These are phyloP conservation scores for Kalmusia sp. DNA, from an alignment of 2,329 filamentous ascomycete genomes.

Conservation along the genomic window DNA sequence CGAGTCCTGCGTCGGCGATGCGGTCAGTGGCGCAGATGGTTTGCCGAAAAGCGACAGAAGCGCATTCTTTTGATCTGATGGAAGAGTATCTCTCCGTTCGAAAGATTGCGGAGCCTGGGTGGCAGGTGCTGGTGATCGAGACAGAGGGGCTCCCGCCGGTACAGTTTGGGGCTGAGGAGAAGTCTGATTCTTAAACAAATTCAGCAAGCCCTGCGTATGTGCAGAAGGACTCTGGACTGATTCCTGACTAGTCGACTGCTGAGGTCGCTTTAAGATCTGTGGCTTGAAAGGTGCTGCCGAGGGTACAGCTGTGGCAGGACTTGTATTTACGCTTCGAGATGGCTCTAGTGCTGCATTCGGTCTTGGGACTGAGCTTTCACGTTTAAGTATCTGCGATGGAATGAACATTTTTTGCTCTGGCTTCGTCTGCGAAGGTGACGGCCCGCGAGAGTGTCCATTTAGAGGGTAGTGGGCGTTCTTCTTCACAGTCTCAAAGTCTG, in stretches of 20 bases:
- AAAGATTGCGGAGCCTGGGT: slow-evolving; percentile 18
- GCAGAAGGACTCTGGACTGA: slow-evolving; percentile 17
- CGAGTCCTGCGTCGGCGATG: slow-evolving; percentile 16
- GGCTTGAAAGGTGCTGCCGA: slow-evolving; percentile 38
- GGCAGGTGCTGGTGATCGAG: slow-evolving; percentile 14
- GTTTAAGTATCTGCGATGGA: slow-evolving; percentile 36
- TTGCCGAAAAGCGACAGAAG: slow-evolving; percentile 48
- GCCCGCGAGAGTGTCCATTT: slow-evolving; percentile 34
- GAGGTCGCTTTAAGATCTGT: slow-evolving; percentile 45
- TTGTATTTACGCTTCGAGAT: slow-evolving; percentile 12
- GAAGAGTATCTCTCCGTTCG: slow-evolving; percentile 35
- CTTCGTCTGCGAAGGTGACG: slow-evolving; percentile 33
- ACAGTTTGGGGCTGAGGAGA: slow-evolving; percentile 19
- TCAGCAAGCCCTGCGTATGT: slow-evolving; percentile 28
- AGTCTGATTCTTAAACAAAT: slow-evolving; percentile 25
- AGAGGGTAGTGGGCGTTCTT: slow-evolving; percentile 31
- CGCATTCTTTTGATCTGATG: slow-evolving; percentile 41
- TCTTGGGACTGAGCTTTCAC: slow-evolving; percentile 18
- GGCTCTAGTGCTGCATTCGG: slow-evolving; percentile 9
- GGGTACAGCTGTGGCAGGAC: slow-evolving; percentile 15
- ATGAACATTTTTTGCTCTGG: slow-evolving; percentile 27
- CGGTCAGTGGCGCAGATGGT: slow-evolving; percentile 21
- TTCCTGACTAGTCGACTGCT: slow-evolving; percentile 17
- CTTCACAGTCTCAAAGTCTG: slow-evolving; percentile 49
- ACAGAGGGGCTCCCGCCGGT: slow-evolving; percentile 10